Evolutionary conservation across 345 rosid species (phyloP).

Genomic region (Brassica nigra): DNA sequence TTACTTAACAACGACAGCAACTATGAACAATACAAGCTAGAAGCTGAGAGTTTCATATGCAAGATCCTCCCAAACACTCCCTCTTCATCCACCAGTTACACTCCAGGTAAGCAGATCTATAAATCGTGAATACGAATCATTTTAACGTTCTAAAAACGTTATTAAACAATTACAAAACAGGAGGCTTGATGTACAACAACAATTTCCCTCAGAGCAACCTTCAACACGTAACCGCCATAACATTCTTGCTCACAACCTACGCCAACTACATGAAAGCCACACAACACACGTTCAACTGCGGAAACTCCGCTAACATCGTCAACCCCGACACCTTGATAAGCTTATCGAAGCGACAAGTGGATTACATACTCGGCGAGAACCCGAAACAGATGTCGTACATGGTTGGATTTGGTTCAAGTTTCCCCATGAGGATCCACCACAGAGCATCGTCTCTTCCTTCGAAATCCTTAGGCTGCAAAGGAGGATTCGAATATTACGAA

Average conservation of each 20-base stretch:
- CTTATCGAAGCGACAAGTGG: constrained; percentile 79
- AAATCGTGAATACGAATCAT: background rate
- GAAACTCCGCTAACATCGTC: constrained; percentile 52
- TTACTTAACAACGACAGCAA: constrained; percentile 60
- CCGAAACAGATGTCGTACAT: constrained; percentile 49
- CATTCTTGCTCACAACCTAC: constrained; percentile 82
- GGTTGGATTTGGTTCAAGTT: constrained; percentile 79
- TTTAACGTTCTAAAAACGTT: background rate
- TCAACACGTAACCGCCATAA: constrained; percentile 81
- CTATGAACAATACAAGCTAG: constrained; percentile 58
- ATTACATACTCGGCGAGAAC: constrained; percentile 75
- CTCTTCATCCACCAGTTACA: constrained; percentile 72
- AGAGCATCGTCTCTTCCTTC: constrained; percentile 89
- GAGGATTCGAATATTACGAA: constrained; percentile 59
- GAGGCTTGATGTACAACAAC: constrained; percentile 44
- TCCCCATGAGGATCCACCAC: constrained; percentile 76
- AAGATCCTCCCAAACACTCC: constrained; percentile 77
- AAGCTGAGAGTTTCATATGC: constrained; percentile 88
- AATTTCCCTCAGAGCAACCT: constrained; percentile 75
- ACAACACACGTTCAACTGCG: constrained; percentile 66
- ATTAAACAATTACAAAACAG: background rate
- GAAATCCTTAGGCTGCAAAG: constrained; percentile 52
- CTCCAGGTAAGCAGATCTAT: constrained; percentile 77
- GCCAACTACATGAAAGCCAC: constrained; percentile 77
- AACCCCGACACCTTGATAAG: constrained; percentile 50